Evolutionary conservation across 805 yeast species (phyloP).

Genomic region (Candida railenensis): DNA sequence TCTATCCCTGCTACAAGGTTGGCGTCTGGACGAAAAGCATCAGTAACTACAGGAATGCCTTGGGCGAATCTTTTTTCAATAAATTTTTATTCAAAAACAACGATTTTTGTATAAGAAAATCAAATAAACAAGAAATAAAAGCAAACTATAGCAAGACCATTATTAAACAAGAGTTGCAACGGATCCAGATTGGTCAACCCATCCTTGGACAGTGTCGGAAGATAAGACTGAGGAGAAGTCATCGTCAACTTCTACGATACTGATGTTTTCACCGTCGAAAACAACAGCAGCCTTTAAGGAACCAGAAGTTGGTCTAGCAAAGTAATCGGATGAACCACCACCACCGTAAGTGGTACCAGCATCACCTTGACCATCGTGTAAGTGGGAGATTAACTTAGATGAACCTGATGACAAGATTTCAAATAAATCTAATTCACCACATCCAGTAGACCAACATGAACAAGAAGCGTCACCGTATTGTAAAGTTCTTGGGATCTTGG

Average conservation of each 20-base stretch:
- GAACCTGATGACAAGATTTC: slow-evolving; percentile 83
- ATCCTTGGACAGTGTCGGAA: slow-evolving; percentile 50
- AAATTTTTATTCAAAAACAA: slow-evolving; percentile 1
- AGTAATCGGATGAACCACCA: slow-evolving; percentile 86
- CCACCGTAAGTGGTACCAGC: slow-evolving; percentile 56
- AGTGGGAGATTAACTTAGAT: slow-evolving; percentile 69
- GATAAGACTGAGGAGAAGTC: slow-evolving; percentile 46
- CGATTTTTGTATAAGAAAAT: not conserved
- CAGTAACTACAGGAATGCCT: no score
- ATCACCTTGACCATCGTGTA: slow-evolving; percentile 76
- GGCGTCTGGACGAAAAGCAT: no score
- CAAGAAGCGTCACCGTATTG: slow-evolving; percentile 86
- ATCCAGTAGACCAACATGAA: slow-evolving; percentile 96
- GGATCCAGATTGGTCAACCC: slow-evolving; percentile 58
- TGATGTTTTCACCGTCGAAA: slow-evolving; percentile 58
- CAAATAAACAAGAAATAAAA: not conserved
- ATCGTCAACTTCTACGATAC: slow-evolving; percentile 61
- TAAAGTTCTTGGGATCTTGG: slow-evolving; percentile 92
- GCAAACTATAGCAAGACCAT: not conserved
- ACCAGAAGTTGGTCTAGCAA: slow-evolving; percentile 75
- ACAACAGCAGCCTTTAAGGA: slow-evolving; percentile 89
- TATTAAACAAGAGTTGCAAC: slow-evolving; percentile 29
- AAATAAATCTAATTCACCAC: slow-evolving; percentile 96
- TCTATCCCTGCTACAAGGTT: no score
- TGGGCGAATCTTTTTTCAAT: not conserved